These are phyloP conservation scores for Haematococcus lacustris DNA, from an alignment of 139 green algal species.

Conservation along the genomic window DNA sequence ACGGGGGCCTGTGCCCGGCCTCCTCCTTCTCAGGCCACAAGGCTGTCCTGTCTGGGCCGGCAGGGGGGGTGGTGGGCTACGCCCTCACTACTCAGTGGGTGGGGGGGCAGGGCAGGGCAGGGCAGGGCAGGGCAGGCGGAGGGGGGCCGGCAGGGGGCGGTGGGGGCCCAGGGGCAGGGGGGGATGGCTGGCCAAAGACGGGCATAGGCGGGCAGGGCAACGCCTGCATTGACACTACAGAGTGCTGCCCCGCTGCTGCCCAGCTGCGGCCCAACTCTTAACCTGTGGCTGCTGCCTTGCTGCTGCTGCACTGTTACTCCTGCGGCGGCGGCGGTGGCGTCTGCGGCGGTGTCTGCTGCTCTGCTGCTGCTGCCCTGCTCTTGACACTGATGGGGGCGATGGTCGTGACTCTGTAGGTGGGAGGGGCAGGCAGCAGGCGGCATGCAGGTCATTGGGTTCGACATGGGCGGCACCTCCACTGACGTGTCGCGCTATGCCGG, in stretches of 20 bases:
- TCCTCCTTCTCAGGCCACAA: conserved; percentile 80
- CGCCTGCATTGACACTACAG: too few relatives aligned
- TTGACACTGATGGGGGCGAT: too few relatives aligned
- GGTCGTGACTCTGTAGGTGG: conserved; percentile 47
- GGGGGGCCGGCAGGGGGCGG: not conserved
- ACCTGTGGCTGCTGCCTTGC: too few relatives aligned
- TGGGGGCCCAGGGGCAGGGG: not conserved
- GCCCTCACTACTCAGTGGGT: conserved; percentile 73
- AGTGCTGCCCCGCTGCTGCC: too few relatives aligned
- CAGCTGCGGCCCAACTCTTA: too few relatives aligned
- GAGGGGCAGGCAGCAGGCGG: conserved; percentile 21
- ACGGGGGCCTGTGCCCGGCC: conserved; percentile 73
- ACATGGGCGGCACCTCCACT: conserved; percentile 89
- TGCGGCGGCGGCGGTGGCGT: too few relatives aligned
- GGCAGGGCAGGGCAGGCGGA: too few relatives aligned
- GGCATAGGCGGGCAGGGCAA: too few relatives aligned
- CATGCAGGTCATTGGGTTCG: conserved; percentile 87
- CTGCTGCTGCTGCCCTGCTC: too few relatives aligned
- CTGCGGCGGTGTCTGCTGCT: too few relatives aligned
- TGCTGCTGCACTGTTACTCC: too few relatives aligned
- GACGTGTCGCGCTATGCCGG: conserved; percentile 90
- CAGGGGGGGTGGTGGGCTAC: conserved; percentile 85
- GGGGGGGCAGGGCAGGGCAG: not conserved
- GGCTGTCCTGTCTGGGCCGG: conserved; percentile 90
- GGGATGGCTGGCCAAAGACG: too few relatives aligned